phyloP scores from a whole-genome alignment of 306 rosid species.

The Mucuna pruriens region DNA sequence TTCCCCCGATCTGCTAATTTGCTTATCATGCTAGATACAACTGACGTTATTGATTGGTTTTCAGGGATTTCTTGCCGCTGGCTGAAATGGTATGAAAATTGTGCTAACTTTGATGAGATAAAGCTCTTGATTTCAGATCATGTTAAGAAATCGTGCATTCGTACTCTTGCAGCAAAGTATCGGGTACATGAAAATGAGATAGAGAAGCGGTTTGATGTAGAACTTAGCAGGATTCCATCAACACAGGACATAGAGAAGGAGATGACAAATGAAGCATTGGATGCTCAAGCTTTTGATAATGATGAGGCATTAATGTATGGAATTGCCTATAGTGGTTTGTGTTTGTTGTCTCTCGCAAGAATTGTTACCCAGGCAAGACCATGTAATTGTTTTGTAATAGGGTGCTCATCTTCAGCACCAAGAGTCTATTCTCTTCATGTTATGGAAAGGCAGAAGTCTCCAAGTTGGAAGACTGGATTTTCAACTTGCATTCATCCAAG shows the following conservation, averaged over 20 bases:
- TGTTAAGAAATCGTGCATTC: slow-evolving; percentile 83
- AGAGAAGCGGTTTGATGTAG: slow-evolving; percentile 71
- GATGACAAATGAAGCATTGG: slow-evolving; percentile 46
- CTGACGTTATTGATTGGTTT: slow-evolving; percentile 84
- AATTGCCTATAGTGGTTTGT: slow-evolving; percentile 73
- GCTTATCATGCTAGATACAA: slow-evolving; percentile 72
- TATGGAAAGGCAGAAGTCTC: slow-evolving; percentile 93
- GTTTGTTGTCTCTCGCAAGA: slow-evolving; percentile 79
- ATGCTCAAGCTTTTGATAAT: slow-evolving; percentile 56
- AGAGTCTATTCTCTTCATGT: slow-evolving; percentile 83
- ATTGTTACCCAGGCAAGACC: slow-evolving; percentile 75
- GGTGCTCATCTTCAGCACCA: slow-evolving; percentile 73
- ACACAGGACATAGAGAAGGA: slow-evolving; percentile 60
- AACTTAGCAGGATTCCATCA: slow-evolving; percentile 71
- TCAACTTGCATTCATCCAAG: slow-evolving; percentile 86
- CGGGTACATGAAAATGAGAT: slow-evolving; percentile 71
- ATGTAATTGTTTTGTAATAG: slow-evolving; percentile 79
- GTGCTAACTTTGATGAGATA: slow-evolving; percentile 68
- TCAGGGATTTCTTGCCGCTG: slow-evolving; percentile 76
- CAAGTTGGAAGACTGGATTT: slow-evolving; percentile 96
- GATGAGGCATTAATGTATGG: slow-evolving; percentile 87
- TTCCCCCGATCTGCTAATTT: slow-evolving; percentile 58
- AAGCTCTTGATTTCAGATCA: slow-evolving; percentile 63
- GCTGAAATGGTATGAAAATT: slow-evolving; percentile 77
- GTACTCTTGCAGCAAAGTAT: slow-evolving; percentile 86